A percentile compares a stretch with the other conserved stretches of the same genome.
Conservation (phyloP, 2,329 filamentous ascomycete species). For the Colletotrichum navitas region DNA sequence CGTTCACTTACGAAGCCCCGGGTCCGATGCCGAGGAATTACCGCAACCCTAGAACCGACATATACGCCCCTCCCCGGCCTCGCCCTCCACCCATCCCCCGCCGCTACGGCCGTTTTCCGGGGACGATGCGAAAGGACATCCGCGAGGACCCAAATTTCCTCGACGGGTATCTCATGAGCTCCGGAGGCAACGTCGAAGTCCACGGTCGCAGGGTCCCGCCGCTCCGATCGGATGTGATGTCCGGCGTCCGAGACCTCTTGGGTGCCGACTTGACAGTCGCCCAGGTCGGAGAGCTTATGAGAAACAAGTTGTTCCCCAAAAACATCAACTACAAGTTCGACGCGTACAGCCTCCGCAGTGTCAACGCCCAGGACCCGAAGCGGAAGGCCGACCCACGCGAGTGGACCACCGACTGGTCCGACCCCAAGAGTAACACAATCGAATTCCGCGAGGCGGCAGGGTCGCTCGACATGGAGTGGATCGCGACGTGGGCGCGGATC, state of each 20-base stretch:
- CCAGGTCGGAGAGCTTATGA: conserved; percentile 36
- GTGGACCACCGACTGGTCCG: background rate
- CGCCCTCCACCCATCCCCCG: conserved; percentile 30
- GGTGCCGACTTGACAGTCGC: conserved; percentile 28
- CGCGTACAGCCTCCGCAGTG: conserved; percentile 17
- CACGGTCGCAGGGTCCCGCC: conserved; percentile 3
- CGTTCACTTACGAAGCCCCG: conserved; percentile 16
- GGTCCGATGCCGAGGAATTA: conserved; percentile 14
- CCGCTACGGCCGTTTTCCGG: conserved; percentile 25
- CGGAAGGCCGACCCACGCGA: background rate
- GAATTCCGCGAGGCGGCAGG: conserved; percentile 55
- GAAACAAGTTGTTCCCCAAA: conserved; percentile 9
- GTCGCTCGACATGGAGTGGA: conserved; percentile 51
- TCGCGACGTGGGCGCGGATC: conserved; percentile 51
- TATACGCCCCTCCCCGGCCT: conserved; percentile 19
- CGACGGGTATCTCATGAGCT: conserved; percentile 1
- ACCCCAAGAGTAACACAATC: conserved; percentile 45
- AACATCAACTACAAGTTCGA: conserved; percentile 36
- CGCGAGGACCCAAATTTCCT: conserved; percentile 14
- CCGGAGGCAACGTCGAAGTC: background rate
- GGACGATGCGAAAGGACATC: conserved; percentile 27
- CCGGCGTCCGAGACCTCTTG: conserved; percentile 40
- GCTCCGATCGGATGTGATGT: conserved; percentile 36
- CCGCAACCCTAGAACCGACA: background rate
- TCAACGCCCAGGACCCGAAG: background rate